A percentile compares a stretch with the other conserved stretches of the same genome.
phyloP scores from a whole-genome alignment of 805 yeast species.

The Scheffersomyces ergatensis region DNA sequence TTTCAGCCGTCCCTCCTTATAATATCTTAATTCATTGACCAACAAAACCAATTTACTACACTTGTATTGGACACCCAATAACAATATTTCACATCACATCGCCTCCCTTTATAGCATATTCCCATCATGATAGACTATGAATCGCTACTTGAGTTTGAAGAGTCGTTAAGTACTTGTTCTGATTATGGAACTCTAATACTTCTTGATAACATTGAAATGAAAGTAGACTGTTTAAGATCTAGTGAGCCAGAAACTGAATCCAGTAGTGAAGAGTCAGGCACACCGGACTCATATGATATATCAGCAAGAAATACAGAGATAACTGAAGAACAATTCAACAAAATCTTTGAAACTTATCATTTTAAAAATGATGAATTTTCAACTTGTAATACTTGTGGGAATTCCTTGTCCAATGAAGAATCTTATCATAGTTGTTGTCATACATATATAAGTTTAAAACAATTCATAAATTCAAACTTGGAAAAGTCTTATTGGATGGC shows the following conservation, averaged over 20 bases:
- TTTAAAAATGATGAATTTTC: conserved; percentile 29
- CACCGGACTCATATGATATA: too few relatives aligned
- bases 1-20: too few relatives aligned
- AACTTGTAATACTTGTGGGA: conserved; percentile 30
- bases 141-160: conserved; percentile 33
- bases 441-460: conserved; percentile 14
- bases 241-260: conserved; percentile 7
- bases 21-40: too few relatives aligned
- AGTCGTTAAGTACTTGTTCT: conserved; percentile 20
- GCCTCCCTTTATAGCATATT: too few relatives aligned
- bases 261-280: conserved; percentile 7
- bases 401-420: conserved; percentile 10
- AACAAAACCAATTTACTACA: too few relatives aligned
- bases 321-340: conserved; percentile 12
- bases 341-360: conserved; percentile 15
- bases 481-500: conserved; percentile 45
- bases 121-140: conserved; percentile 15
- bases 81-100: too few relatives aligned
- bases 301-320: conserved; percentile 7
- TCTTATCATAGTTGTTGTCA: conserved; percentile 22
- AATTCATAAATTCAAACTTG: conserved; percentile 15
- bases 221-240: conserved; percentile 19
- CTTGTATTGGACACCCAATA: too few relatives aligned
- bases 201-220: conserved; percentile 21
- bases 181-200: conserved; percentile 16